These are phyloP conservation scores for Fusarium agapanthi DNA, from an alignment of 2,329 filamentous ascomycete species.

Conservation along the genomic window DNA sequence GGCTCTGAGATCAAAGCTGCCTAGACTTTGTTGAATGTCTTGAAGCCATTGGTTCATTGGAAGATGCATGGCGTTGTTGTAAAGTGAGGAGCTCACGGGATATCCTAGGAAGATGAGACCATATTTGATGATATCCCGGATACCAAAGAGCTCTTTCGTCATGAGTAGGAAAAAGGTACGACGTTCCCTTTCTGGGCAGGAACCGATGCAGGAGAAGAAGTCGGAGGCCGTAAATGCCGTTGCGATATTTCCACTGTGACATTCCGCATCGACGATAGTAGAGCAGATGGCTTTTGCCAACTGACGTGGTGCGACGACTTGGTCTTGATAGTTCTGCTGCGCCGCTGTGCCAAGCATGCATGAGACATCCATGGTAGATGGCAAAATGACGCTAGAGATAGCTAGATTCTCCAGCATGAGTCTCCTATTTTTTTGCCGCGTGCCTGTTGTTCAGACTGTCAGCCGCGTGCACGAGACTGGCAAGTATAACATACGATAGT, in stretches of 20 bases:
- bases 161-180: not conserved
- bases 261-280: not conserved
- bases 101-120: not conserved
- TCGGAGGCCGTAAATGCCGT: not conserved
- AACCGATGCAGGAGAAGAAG: not conserved
- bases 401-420: not conserved
- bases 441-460: not conserved
- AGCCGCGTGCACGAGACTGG: not conserved
- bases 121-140: not conserved
- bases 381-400: not conserved
- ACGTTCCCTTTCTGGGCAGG: not conserved
- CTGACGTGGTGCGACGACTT: accelerated
- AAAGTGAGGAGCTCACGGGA: not conserved
- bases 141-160: not conserved
- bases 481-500: not conserved
- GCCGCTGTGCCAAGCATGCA: not conserved
- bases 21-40: not conserved
- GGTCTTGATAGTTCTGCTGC: not conserved
- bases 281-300: not conserved
- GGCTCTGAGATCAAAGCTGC: not conserved
- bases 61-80: not conserved
- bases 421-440: not conserved
- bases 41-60: not conserved
- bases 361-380: not conserved
- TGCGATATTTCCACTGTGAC: accelerated